Percentiles rank a stretch among this genome's conserved stretches.
These are phyloP conservation scores for Neurospora sp. DNA, from an alignment of 495 filamentous ascomycete species.

Conservation along the genomic window DNA sequence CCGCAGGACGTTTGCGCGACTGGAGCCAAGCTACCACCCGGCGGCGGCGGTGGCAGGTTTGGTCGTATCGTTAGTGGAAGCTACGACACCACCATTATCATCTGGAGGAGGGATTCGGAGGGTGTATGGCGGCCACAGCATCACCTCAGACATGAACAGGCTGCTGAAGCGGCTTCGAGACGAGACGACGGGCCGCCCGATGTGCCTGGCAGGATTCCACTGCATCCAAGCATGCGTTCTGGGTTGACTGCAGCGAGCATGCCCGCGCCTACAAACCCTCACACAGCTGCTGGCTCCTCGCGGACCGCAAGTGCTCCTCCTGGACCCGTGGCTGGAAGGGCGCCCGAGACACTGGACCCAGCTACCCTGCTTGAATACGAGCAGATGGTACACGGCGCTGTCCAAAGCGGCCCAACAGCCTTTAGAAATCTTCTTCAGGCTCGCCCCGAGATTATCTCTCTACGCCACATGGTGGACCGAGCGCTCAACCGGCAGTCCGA, in stretches of 20 bases:
- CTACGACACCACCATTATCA: slow-evolving; percentile 89
- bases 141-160: slow-evolving; percentile 59
- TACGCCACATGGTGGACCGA: slow-evolving; percentile 29
- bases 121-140: slow-evolving; percentile 71
- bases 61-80: slow-evolving; percentile 87
- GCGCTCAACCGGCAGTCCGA: slow-evolving; percentile 34
- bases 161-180: slow-evolving; percentile 30
- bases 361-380: slow-evolving; percentile 18
- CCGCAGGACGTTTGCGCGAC: slow-evolving; percentile 68
- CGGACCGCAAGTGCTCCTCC: slow-evolving; percentile 5
- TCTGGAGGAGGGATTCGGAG: slow-evolving; percentile 79
- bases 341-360: background rate
- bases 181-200: background rate
- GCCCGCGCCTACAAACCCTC: background rate
- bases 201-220: background rate
- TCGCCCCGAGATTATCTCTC: slow-evolving; percentile 35
- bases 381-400: slow-evolving; percentile 32
- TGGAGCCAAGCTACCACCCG: slow-evolving; percentile 77
- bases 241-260: background rate
- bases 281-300: background rate
- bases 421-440: slow-evolving; percentile 33
- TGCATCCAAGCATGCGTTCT: slow-evolving; percentile 14
- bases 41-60: slow-evolving; percentile 77
- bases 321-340: background rate
- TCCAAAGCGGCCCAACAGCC: slow-evolving; percentile 32